Evolutionary conservation across 345 rosid genomes (phyloP), one percentile per base, ranked within the genome.

Genomic region (Pugionium cornutum): DNA sequence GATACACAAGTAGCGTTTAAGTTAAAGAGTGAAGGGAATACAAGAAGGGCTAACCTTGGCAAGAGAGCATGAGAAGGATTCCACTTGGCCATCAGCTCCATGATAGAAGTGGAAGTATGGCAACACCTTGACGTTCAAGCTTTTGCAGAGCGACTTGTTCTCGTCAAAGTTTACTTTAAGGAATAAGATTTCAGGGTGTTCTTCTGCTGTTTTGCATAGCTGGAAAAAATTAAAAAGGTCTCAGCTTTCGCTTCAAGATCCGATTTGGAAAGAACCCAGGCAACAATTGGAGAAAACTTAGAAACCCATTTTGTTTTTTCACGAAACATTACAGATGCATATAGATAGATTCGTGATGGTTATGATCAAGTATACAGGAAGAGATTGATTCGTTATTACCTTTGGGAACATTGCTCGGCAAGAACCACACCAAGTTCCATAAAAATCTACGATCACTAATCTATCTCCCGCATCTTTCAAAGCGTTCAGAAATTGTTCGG

Each of bases 341-440:
- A 18, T 18, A 18, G 18, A 18, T 18, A 18, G 18, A 18, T 18
- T 0, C 18, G 18, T 18, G 18, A 18, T 18, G 18, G 18, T 18
- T 18, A 18, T 18, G 18, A 26, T 33, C 25, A 11, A 32, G 51
- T 7, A 42, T 61, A 45, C 40, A 58, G 1, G 5, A n/a, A 33
- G 33, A 45, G 6, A 27, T 26, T 53, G 11, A 48, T 33, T 6
- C 1, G 6, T 32, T 28, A 55, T 96, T 95, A 89, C 98, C 89
- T 87, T 92, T 30, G 96, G 95, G 74, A 85, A 89, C 59, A 92
- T 77, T 37, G 96, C 96, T 58, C 88, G 83, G 76, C 98, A 92
- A 69, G 98, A 87, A 48, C 87, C 96, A 82, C 98, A 92, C 98
- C 98, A 89, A 37, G 98, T 85, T 71, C 95, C 98, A 77, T 87